Conservation (phyloP, 768 basidiomycete species). For the Boletus reticulatus region DNA sequence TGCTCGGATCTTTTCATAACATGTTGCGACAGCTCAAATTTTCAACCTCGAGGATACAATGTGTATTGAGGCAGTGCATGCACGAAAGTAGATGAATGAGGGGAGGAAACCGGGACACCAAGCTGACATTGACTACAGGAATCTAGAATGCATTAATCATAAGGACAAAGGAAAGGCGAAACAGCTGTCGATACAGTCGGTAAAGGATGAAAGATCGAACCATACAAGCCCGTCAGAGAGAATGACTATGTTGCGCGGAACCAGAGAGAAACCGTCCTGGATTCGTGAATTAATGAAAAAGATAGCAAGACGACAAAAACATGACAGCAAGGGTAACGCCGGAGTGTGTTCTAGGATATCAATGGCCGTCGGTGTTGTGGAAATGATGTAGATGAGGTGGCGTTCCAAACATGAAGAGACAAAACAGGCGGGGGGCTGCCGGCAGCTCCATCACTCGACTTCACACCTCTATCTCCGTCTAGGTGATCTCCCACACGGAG, state of each 20-base stretch:
- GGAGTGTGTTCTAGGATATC: conserved; percentile 28
- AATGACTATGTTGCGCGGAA: conserved; percentile 9
- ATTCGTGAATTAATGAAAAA: conserved; percentile 9
- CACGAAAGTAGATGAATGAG: not conserved
- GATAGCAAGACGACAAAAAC: conserved; percentile 20
- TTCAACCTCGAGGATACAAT: too few relatives aligned
- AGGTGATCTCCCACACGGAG: conserved; percentile 71
- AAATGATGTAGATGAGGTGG: conserved; percentile 8
- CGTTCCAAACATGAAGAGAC: conserved; percentile 8
- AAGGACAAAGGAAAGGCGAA: conserved; percentile 10
- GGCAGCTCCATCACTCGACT: conserved; percentile 17
- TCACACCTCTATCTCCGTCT: conserved; percentile 5
- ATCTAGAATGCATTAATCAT: conserved; percentile 14
- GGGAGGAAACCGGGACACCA: too few relatives aligned
- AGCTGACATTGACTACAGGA: conserved; percentile 1
- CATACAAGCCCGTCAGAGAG: conserved; percentile 5
- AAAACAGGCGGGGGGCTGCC: conserved; percentile 8
- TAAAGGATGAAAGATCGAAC: conserved; percentile 3
- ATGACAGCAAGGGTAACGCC: conserved; percentile 20
- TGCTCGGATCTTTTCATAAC: too few relatives aligned
- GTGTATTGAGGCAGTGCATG: too few relatives aligned
- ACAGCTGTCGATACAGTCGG: conserved; percentile 29
- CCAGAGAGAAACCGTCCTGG: conserved; percentile 4
- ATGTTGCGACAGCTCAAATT: too few relatives aligned
- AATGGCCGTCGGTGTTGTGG: conserved; percentile 4